These are phyloP conservation scores for Scheffersomyces titani DNA, from an alignment of 1,139 yeast species.

Conservation along the genomic window DNA sequence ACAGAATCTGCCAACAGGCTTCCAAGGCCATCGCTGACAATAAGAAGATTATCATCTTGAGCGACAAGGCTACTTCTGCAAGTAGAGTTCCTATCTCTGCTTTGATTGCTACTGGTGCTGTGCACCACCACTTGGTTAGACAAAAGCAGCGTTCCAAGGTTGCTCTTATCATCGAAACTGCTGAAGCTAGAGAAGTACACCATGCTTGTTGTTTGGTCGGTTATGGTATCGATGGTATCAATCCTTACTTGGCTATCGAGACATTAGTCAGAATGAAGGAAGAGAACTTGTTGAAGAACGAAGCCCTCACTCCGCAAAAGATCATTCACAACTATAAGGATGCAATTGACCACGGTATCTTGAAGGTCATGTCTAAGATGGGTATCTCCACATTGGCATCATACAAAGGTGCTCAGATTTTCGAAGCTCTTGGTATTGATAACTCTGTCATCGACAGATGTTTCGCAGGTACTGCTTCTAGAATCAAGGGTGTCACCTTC, in stretches of 20 bases:
- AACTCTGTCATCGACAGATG: conserved; percentile 94
- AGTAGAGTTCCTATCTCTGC: conserved; percentile 81
- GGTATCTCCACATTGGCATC: conserved; percentile 97
- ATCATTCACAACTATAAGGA: conserved; percentile 76
- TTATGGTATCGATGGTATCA: conserved; percentile 95
- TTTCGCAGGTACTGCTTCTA: conserved; percentile 95
- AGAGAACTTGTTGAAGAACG: conserved; percentile 72
- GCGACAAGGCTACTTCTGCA: conserved; percentile 65
- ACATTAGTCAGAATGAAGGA: conserved; percentile 81
- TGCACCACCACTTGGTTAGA: conserved; percentile 93
- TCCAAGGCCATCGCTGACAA: conserved; percentile 79
- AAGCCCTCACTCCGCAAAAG: conserved; percentile 53
- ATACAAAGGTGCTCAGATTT: conserved; percentile 97
- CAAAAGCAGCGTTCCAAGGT: conserved; percentile 96
- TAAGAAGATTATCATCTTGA: conserved; percentile 71
- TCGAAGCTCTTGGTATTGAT: conserved; percentile 95
- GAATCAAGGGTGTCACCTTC: conserved; percentile 94
- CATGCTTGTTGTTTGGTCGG: conserved; percentile 94
- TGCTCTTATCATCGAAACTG: conserved; percentile 88
- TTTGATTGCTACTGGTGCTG: conserved; percentile 94
- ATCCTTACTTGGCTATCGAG: conserved; percentile 92
- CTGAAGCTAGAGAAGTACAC: conserved; percentile 97
- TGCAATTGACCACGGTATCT: conserved; percentile 85
- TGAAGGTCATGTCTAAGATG: conserved; percentile 98
- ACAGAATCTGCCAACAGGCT: conserved; percentile 85